phyloP scores from a whole-genome alignment of 2,329 filamentous ascomycete species.

The Diaporthe vexans region DNA sequence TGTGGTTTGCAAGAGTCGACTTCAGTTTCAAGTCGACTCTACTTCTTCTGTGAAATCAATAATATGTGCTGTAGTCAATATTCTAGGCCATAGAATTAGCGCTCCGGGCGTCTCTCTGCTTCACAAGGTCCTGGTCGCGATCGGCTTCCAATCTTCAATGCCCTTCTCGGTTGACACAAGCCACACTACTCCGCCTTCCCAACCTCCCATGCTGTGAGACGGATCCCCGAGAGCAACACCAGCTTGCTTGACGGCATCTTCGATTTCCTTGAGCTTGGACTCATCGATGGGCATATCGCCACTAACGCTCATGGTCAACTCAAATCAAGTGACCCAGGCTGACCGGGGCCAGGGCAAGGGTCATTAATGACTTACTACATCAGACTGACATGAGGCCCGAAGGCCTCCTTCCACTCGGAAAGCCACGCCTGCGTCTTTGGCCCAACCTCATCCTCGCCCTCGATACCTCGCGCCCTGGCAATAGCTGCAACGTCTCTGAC shows the following conservation, averaged over 20 bases:
- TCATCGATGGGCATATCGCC: constrained; percentile 47
- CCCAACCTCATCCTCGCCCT: constrained; percentile 42
- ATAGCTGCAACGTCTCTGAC: constrained; percentile 46
- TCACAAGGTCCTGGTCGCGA: constrained; percentile 47
- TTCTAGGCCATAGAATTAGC: not conserved
- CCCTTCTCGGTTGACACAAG: constrained; percentile 50
- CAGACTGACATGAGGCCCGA: constrained; percentile 51
- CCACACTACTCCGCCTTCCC: constrained; percentile 51
- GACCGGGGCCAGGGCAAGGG: not conserved
- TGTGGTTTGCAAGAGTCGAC: no score
- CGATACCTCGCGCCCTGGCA: constrained; percentile 47
- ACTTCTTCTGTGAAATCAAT: not conserved
- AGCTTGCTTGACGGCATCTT: constrained; percentile 44
- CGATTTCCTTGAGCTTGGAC: constrained; percentile 44
- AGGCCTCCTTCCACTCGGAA: constrained; percentile 46
- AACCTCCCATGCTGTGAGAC: constrained; percentile 39
- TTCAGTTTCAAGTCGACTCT: no score
- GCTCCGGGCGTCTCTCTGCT: not conserved
- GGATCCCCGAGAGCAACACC: constrained; percentile 42
- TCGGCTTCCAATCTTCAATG: constrained; percentile 50
- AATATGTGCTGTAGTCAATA: not conserved
- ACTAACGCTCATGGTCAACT: constrained; percentile 41
- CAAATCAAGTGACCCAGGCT: constrained; percentile 35
- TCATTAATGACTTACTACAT: constrained; percentile 49
- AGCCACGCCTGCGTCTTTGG: constrained; percentile 47